Evolutionary conservation across 192 early-diverging fungal species (phyloP).

Genomic region (Backusella psychrophila): DNA sequence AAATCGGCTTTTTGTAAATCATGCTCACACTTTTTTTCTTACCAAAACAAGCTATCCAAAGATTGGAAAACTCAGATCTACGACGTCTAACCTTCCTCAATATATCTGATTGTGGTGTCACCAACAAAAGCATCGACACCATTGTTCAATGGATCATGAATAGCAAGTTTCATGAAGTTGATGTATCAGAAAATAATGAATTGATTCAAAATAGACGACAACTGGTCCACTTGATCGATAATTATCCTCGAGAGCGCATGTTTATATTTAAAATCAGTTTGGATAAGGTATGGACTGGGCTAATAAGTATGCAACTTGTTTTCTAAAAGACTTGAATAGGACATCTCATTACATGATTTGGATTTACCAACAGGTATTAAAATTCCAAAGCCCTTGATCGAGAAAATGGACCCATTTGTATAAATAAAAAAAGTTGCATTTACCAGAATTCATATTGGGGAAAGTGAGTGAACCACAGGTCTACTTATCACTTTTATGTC

Average conservation of each 20-base stretch:
- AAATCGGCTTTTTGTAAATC: neutral
- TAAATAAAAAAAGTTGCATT: too few species aligned
- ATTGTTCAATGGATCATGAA: neutral
- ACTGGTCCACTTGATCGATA: neutral
- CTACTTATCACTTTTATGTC: too few species aligned
- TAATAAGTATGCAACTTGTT: neutral
- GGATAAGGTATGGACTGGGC: neutral
- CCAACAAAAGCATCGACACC: neutral
- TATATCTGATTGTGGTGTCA: neutral
- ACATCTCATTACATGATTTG: neutral
- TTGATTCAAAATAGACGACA: neutral
- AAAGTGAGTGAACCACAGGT: too few species aligned
- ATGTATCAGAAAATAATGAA: neutral
- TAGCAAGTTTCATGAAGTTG: neutral
- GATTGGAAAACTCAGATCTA: neutral
- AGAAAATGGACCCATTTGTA: neutral
- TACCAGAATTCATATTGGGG: too few species aligned
- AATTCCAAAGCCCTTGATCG: neutral
- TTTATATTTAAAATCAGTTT: neutral
- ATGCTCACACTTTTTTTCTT: neutral
- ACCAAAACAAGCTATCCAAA: neutral
- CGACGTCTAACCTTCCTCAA: neutral
- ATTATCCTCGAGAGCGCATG: neutral
- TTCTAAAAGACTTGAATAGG: neutral
- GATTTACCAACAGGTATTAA: neutral